Evolutionary conservation across 768 basidiomycete genomes (phyloP).

Genomic region (Mycena galopus): DNA sequence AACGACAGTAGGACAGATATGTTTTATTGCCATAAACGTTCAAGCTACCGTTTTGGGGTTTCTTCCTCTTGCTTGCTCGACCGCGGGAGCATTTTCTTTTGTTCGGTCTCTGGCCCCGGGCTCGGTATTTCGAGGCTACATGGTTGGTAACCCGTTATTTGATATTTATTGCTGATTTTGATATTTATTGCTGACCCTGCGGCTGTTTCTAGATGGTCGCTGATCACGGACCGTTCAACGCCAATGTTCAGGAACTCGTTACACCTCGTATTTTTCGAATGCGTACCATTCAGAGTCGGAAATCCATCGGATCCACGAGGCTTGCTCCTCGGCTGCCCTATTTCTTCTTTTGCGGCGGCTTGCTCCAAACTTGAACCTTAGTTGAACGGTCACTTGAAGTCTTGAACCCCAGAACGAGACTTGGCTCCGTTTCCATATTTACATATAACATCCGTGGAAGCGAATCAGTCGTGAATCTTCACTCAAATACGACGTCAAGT

Average conservation of each 20-base stretch:
- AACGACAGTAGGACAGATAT: not conserved
- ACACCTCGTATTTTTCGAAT: not conserved
- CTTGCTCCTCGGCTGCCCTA: not conserved
- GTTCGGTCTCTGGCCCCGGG: not conserved
- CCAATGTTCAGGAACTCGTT: conserved; percentile 11
- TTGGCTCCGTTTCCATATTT: not conserved
- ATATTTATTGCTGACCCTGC: conserved; percentile 1
- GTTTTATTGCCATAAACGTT: not conserved
- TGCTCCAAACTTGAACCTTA: not conserved
- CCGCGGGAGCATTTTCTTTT: not conserved
- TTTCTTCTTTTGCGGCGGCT: not conserved
- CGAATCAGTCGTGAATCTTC: not conserved
- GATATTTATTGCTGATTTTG: too few relatives aligned
- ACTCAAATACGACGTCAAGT: not conserved
- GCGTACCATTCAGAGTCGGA: not conserved
- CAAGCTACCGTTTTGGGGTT: not conserved
- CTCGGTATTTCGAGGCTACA: not conserved
- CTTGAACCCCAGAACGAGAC: not conserved
- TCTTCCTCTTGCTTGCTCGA: not conserved
- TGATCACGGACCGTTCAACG: not conserved
- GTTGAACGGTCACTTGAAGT: too few relatives aligned
- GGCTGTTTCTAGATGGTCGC: conserved; percentile 1
- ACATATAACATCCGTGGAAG: conserved; percentile 8
- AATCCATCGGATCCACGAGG: not conserved
- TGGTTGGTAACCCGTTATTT: not conserved